phyloP scores from a whole-genome alignment of 495 filamentous ascomycete genomes.

The Penicillium ochrochloron region DNA sequence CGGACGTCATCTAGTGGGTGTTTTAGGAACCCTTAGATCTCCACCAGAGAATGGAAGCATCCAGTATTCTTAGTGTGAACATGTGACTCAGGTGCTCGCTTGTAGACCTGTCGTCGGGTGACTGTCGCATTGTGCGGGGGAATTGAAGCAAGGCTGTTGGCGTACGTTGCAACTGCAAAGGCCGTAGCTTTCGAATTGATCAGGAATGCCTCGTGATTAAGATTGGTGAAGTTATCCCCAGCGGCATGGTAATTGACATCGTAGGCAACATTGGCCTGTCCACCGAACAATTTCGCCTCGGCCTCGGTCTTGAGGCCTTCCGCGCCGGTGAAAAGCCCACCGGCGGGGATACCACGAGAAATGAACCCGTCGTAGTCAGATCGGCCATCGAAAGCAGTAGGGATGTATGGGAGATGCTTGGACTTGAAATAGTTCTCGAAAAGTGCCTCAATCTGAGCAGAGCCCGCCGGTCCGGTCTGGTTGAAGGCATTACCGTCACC shows the following conservation, averaged over 20 bases:
- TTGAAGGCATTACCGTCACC: constrained; percentile 69
- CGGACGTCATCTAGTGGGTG: too few species aligned
- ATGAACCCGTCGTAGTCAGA: constrained; percentile 74
- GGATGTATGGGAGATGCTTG: constrained; percentile 44
- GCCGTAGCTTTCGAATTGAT: constrained; percentile 66
- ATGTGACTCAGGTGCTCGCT: constrained; percentile 19
- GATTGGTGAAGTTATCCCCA: constrained; percentile 63
- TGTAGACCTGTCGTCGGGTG: constrained; percentile 13
- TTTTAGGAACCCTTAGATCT: constrained; percentile 13
- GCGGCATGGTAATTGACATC: constrained; percentile 67
- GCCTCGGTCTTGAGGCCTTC: constrained; percentile 66
- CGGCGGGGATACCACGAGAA: constrained; percentile 62
- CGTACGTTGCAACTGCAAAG: constrained; percentile 66
- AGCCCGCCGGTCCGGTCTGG: constrained; percentile 64
- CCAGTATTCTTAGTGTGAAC: constrained; percentile 27
- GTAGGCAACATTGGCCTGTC: constrained; percentile 59
- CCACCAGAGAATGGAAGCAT: constrained; percentile 33
- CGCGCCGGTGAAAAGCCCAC: constrained; percentile 72
- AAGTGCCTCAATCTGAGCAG: constrained; percentile 63
- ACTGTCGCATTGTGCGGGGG: constrained; percentile 27
- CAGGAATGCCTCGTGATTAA: constrained; percentile 62
- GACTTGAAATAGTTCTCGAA: constrained; percentile 65
- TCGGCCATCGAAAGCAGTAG: constrained; percentile 64
- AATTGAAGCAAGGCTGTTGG: constrained; percentile 53
- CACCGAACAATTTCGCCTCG: constrained; percentile 62